Base-by-base conservation (phyloP, 1,284 basidiomycete species). In the Malassezia brasiliensis region DNA sequence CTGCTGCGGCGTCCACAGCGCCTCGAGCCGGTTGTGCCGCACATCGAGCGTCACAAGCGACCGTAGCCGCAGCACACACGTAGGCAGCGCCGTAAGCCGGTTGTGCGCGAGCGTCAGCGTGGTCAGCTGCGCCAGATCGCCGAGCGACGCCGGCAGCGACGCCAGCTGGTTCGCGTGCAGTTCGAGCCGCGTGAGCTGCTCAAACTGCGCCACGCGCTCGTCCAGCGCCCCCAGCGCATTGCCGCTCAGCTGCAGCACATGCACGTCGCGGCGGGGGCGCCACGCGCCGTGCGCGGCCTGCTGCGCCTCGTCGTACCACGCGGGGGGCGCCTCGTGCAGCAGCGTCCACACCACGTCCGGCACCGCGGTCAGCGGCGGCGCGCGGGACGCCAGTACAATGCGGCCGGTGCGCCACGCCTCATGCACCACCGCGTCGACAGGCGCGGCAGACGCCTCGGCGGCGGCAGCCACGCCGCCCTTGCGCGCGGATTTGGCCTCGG, bases 21-120 rank as follows among this genome's bases (percentile, higher is more conserved):
- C 46, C 15, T 51, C 53, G 14, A 72, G 56, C 45, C 52, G 53
- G 53, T 72, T 72, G 53, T 68, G 56, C 15, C 68, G 67, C 12
- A 72, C 60, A 51, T 70, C 60, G 41, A 72, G 63, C n/a, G 50
- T 59, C 14, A 65, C 50, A 12, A 72, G 65, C 20, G 57, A 56
- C 44, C 63, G 62, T 35, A 67, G 64, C 3, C 62, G 61, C 12
- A 66, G 59, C 22, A 72, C 47, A 14, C 52, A 63, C 10, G 45
- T 14, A 5, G 69, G 69, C 15, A 70, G 52, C 9, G 53, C 31
- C 1, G 60, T 55, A 40, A 72, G 59, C 22, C 48, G 54, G 50
- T 72, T 72, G 30, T 53, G 61, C 39, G 67, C 54, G 31, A 72
- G 63, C 9, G 51, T 65, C 19, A 72, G 53, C 22, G 50, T 60